These are phyloP conservation scores for Rhodocollybia butyracea DNA, from an alignment of 768 basidiomycete species.

Conservation along the genomic window DNA sequence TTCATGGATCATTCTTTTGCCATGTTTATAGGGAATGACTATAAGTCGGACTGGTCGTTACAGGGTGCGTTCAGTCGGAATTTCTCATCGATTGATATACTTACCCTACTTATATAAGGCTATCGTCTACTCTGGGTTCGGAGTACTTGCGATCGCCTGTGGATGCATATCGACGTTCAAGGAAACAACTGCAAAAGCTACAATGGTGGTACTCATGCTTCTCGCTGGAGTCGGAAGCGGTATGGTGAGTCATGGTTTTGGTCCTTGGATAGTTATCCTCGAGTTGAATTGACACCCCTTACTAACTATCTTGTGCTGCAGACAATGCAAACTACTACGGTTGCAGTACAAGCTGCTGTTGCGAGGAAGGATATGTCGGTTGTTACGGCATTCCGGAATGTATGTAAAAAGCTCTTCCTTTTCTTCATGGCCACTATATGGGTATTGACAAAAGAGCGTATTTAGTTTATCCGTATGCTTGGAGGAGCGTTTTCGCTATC, in stretches of 20 bases:
- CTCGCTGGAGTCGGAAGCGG: conserved; percentile 61
- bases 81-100: background rate
- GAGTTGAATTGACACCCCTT: no score
- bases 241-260: no score
- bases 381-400: conserved; percentile 43
- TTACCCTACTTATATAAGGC: conserved; percentile 29
- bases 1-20: background rate
- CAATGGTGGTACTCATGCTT: conserved; percentile 60
- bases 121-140: conserved; percentile 62
- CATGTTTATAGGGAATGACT: conserved; percentile 45
- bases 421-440: background rate
- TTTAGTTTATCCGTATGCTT: conserved; percentile 61
- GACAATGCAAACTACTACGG: conserved; percentile 62
- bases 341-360: conserved; percentile 73
- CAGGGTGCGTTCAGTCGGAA: conserved; percentile 30
- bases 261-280: background rate
- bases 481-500: conserved; percentile 70
- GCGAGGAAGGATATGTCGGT: conserved; percentile 70
- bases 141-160: conserved; percentile 64
- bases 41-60: conserved; percentile 69
- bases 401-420: background rate
- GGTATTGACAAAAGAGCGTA: conserved; percentile 2
- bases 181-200: conserved; percentile 40
- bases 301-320: no score
- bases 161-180: conserved; percentile 66